A percentile compares a stretch with the other conserved stretches of the same genome.
These are phyloP conservation scores for Saksenaea vasiformis DNA, from an alignment of 371 early-diverging fungal species.

Conservation along the genomic window DNA sequence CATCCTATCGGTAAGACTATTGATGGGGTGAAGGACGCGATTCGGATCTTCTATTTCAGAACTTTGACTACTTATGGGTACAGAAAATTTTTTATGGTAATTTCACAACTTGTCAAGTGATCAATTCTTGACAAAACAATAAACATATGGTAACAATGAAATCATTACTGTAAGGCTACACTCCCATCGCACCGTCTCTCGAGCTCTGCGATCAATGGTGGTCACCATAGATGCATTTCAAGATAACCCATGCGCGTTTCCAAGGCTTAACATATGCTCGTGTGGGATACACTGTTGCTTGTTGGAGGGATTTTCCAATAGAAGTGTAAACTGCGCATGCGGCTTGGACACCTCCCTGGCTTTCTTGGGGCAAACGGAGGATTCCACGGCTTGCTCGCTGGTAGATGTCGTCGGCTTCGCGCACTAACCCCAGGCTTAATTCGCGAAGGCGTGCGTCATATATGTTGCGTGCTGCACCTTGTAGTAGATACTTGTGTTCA, in stretches of 20 bases:
- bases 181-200: constrained; percentile 18
- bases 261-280: constrained; percentile 27
- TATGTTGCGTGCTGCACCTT: constrained; percentile 28
- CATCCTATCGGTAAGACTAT: neutral
- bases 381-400: constrained; percentile 37
- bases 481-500: constrained; percentile 15
- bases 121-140: constrained; percentile 2
- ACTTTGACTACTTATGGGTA: neutral
- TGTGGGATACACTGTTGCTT: constrained; percentile 33
- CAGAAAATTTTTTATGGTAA: constrained; percentile 2
- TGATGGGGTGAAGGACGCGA: neutral
- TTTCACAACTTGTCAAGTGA: constrained; percentile 4
- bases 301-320: constrained; percentile 40
- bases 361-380: constrained; percentile 31
- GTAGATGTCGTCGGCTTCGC: constrained; percentile 28
- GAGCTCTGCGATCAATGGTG: neutral
- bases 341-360: constrained; percentile 48
- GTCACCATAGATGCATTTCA: constrained; percentile 28
- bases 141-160: neutral
- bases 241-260: constrained; percentile 25
- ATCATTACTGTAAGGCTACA: constrained; percentile 18
- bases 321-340: constrained; percentile 55
- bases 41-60: neutral
- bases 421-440: constrained; percentile 23
- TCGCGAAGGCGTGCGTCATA: constrained; percentile 24